A percentile compares a stretch with the other conserved stretches of the same genome.
phyloP scores from a whole-genome alignment of 2,329 filamentous ascomycete species.

The Acephala macrosclerotiorum region DNA sequence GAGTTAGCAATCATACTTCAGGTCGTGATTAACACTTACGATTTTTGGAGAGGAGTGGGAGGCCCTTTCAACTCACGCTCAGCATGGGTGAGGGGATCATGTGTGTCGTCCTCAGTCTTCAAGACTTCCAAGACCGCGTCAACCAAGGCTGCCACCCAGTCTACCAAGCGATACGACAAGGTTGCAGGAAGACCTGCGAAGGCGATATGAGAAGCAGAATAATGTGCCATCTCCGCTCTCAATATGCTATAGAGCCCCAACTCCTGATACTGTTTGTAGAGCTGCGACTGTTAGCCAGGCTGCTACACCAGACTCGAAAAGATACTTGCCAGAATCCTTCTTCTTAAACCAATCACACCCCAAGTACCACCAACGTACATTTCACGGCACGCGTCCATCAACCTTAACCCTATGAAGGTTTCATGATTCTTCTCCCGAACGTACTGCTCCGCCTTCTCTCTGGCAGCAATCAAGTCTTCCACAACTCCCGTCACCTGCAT shows the following conservation, averaged over 20 bases:
- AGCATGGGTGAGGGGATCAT: slow-evolving; percentile 12
- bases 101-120: slow-evolving; percentile 23
- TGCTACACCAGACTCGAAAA: neutral
- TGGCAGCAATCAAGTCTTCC: slow-evolving; percentile 40
- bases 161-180: slow-evolving; percentile 39
- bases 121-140: slow-evolving; percentile 35
- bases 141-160: slow-evolving; percentile 36
- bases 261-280: slow-evolving; percentile 42
- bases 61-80: neutral
- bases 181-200: slow-evolving; percentile 41
- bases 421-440: slow-evolving; percentile 37
- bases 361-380: slow-evolving; percentile 42
- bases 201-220: slow-evolving; percentile 34
- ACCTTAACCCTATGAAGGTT: slow-evolving; percentile 38
- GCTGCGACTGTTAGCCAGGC: slow-evolving; percentile 33
- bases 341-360: slow-evolving; percentile 43
- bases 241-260: slow-evolving; percentile 38
- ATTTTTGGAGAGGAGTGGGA: slow-evolving; percentile 10
- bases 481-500: slow-evolving; percentile 46
- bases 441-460: slow-evolving; percentile 32
- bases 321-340: slow-evolving; percentile 41
- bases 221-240: slow-evolving; percentile 31
- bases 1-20: slow-evolving; percentile 25
- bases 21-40: slow-evolving; percentile 24
- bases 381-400: slow-evolving; percentile 40